Base-by-base conservation (phyloP, 83 land plant species). In the Picea mariana region DNA sequence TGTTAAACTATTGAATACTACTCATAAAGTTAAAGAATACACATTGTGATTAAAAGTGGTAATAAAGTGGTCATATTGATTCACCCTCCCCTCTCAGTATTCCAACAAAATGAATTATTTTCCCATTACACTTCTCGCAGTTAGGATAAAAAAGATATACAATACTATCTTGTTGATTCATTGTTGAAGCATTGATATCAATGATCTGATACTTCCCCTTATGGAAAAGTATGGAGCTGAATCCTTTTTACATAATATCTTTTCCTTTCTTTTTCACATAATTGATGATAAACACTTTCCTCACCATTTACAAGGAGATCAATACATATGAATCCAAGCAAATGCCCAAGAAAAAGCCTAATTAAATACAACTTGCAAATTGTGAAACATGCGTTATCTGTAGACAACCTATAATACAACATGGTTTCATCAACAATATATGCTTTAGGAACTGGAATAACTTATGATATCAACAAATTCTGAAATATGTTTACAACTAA, bases 241-340 rank as follows among this genome's bases (percentile, higher is more conserved):
- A 73, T 73, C 58, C 55, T n/a, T 73, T 73, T 73, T 73, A 73
- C 77, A 73, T 42, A 44, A 73, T 40, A 72, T 52, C 12, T 67
- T 67, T 67, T 31, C 16, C 23, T 73, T 73, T 73, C 21, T 71
- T 69, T 73, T 44, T 9, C 76, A 72, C 40, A 72, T 73, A 73
- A 73, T 73, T 21, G 77, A 44, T 44, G 55, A 73, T 44, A 73
- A 52, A 73, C 77, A 44, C 77, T 42, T 69, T 34, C 55, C 77
- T 73, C 77, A 73, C 49, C 58, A 73, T 73, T 73, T 73, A 73
- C 77, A 73, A 47, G 58, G 16, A 44, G 58, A 73, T 73, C 77
- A 52, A 73, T 73, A 73, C 77, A 73, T 44, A 13, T 52, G 47
- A 73, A 73, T 9, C 77, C 9, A 55, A 42, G 76, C 47, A 72